Evolutionary conservation across 1,284 basidiomycete genomes (phyloP).

Genomic region (Pseudomicrostroma phylloplanum): DNA sequence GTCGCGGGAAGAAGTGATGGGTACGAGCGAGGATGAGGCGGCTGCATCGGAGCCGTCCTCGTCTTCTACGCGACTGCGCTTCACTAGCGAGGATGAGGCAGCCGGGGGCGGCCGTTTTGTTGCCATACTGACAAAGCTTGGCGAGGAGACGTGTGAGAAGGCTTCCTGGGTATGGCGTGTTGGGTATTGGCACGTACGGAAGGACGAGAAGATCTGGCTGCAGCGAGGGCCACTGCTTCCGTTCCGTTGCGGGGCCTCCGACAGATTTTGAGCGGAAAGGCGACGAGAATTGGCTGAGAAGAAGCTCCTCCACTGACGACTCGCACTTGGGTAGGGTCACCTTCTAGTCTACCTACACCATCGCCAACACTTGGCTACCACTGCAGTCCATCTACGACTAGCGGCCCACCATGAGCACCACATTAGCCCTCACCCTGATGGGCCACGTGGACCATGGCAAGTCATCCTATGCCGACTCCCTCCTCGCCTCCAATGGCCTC

Average conservation of each 20-base stretch:
- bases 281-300: no score
- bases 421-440: constrained; percentile 39
- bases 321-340: no score
- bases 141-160: no score
- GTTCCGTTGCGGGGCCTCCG: no score
- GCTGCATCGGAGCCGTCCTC: constrained; percentile 17
- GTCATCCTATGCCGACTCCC: constrained; percentile 76
- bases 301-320: no score
- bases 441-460: constrained; percentile 51
- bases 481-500: constrained; percentile 95
- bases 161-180: no score
- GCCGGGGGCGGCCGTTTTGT: constrained; percentile 39
- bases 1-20: constrained; percentile 31
- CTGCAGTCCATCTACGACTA: no score
- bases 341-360: no score
- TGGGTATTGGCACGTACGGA: neutral
- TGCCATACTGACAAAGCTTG: constrained; percentile 21
- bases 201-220: neutral
- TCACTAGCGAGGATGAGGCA: constrained; percentile 31
- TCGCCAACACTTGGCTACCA: no score
- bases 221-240: no score
- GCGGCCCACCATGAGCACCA: no score
- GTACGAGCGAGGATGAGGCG: constrained; percentile 19
- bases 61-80: constrained; percentile 31
- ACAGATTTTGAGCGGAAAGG: no score